A percentile compares a stretch with the other conserved stretches of the same genome.
phyloP scores from a whole-genome alignment of 2,329 filamentous ascomycete genomes.

The Aulographum hederae region DNA sequence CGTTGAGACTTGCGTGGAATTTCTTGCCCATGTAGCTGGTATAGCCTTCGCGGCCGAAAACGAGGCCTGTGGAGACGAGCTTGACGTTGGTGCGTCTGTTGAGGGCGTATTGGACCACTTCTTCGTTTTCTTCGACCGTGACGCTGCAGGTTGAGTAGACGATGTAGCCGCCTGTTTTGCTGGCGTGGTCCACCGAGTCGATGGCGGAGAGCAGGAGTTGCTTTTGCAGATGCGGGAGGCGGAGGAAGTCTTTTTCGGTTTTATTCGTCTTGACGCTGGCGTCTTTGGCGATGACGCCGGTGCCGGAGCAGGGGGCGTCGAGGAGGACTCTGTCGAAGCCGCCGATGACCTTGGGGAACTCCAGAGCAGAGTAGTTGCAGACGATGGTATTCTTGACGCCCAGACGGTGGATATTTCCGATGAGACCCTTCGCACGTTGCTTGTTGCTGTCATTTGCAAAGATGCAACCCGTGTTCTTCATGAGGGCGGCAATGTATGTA shows the following conservation, averaged over 20 bases:
- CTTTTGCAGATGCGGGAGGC: slow-evolving; percentile 85
- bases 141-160: slow-evolving; percentile 96
- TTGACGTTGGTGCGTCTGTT: slow-evolving; percentile 83
- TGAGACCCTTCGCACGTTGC: slow-evolving; percentile 82
- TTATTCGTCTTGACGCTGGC: slow-evolving; percentile 97
- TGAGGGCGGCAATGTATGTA: slow-evolving; percentile 86
- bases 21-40: slow-evolving; percentile 77
- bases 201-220: slow-evolving; percentile 85
- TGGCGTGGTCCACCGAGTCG: slow-evolving; percentile 80
- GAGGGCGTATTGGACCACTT: slow-evolving; percentile 84
- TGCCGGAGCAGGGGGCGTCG: slow-evolving; percentile 90
- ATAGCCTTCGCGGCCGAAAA: slow-evolving; percentile 87
- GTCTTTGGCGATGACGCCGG: slow-evolving; percentile 94
- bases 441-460: slow-evolving; percentile 97
- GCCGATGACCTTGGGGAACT: slow-evolving; percentile 86
- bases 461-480: slow-evolving; percentile 92
- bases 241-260: slow-evolving; percentile 85
- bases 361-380: slow-evolving; percentile 84
- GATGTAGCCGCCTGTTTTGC: slow-evolving; percentile 84
- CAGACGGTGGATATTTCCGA: slow-evolving; percentile 91
- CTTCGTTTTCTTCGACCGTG: slow-evolving; percentile 84
- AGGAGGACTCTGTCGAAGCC: slow-evolving; percentile 91
- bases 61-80: slow-evolving; percentile 77
- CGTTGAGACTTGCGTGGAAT: slow-evolving; percentile 69
- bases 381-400: slow-evolving; percentile 89